phyloP scores from a whole-genome alignment of 139 green algal species.

The Picocystis salinarum region DNA sequence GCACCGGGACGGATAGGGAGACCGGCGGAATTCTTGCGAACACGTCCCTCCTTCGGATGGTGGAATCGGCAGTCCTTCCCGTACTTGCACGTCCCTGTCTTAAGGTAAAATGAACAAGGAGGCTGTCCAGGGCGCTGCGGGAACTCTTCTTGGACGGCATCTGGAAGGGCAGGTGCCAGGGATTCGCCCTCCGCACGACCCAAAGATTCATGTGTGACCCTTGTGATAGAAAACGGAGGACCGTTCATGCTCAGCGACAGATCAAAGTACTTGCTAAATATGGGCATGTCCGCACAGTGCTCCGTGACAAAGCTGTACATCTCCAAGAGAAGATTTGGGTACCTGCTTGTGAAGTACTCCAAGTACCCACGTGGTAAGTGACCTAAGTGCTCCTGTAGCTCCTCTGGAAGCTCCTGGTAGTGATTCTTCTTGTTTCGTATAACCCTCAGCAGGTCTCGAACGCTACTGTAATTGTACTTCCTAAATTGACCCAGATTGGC shows the following conservation, averaged over 20 bases:
- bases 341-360: slow-evolving; percentile 60
- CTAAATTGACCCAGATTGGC: slow-evolving; percentile 68
- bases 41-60: neutral
- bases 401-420: slow-evolving; percentile 72
- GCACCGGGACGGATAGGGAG: neutral
- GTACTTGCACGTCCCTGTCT: slow-evolving; percentile 24
- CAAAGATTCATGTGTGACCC: neutral
- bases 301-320: slow-evolving; percentile 53
- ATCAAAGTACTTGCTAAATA: slow-evolving; percentile 38
- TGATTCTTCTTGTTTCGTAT: slow-evolving; percentile 96
- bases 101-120: slow-evolving; percentile 71
- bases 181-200: neutral
- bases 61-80: neutral
- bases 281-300: slow-evolving; percentile 27
- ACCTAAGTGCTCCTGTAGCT: slow-evolving; percentile 31
- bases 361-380: slow-evolving; percentile 9
- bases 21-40: slow-evolving; percentile 1
- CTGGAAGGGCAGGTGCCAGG: neutral
- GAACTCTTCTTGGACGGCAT: slow-evolving; percentile 1
- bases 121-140: slow-evolving; percentile 4
- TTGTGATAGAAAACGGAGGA: neutral
- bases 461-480: slow-evolving; percentile 41
- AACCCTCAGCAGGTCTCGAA: slow-evolving; percentile 91
- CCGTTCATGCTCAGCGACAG: neutral
- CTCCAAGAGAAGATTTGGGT: slow-evolving; percentile 62